Percentiles rank a stretch among this genome's conserved stretches.
These are phyloP conservation scores for Nicotiana benthamiana DNA, from an alignment of 257 asterid species.

Conservation along the genomic window DNA sequence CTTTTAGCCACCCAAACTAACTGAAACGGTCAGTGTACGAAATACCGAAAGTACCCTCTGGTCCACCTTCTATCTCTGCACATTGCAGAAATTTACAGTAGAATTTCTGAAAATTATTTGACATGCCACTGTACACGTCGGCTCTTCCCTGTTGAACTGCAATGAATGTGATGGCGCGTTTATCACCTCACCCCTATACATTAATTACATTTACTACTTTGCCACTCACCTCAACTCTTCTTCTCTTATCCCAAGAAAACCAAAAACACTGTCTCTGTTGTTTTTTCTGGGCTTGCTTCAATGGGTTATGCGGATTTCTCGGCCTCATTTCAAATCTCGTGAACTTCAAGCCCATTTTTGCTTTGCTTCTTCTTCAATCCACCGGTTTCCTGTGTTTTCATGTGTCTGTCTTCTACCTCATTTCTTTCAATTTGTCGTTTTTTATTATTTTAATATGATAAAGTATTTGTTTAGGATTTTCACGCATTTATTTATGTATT, in stretches of 20 bases:
- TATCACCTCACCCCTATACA: slow-evolving; percentile 27
- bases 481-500: slow-evolving; percentile 5
- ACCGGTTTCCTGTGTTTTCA: slow-evolving; percentile 52
- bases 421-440: slow-evolving; percentile 36
- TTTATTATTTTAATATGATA: slow-evolving; percentile 33
- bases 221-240: slow-evolving; percentile 21
- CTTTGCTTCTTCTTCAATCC: slow-evolving; percentile 43
- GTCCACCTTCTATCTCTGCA: neutral
- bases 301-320: slow-evolving; percentile 35
- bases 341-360: slow-evolving; percentile 26
- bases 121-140: slow-evolving; percentile 1
- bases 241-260: slow-evolving; percentile 14
- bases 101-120: slow-evolving; percentile 7
- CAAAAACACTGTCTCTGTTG: neutral
- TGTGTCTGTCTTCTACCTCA: slow-evolving; percentile 13
- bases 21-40: slow-evolving; percentile 28
- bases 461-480: slow-evolving; percentile 9
- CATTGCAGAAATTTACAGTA: slow-evolving; percentile 15
- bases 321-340: slow-evolving; percentile 33
- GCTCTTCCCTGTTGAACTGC: neutral
- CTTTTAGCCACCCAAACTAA: slow-evolving; percentile 16
- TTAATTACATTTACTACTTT: slow-evolving; percentile 45
- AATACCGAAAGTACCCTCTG: slow-evolving; percentile 26
- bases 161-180: slow-evolving; percentile 36
- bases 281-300: neutral